phyloP scores from a whole-genome alignment of 129 eudicot species.

The Lactuca saligna region DNA sequence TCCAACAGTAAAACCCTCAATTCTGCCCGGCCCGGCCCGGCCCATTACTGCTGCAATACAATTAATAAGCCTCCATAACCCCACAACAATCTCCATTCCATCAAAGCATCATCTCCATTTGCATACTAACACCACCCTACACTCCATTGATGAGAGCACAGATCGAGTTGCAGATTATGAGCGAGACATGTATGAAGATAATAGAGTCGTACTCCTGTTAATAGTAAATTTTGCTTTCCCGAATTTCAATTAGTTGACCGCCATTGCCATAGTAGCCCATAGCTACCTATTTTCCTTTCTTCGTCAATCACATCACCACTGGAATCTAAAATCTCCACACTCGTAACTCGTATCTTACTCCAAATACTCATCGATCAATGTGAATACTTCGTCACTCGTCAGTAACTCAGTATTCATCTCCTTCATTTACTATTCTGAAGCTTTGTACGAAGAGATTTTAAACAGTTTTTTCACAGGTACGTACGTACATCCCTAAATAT shows the following conservation, averaged over 20 bases:
- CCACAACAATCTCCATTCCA: neutral
- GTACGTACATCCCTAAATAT: conserved; percentile 16
- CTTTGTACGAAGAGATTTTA: conserved; percentile 6
- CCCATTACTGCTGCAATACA: neutral
- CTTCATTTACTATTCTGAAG: conserved; percentile 6
- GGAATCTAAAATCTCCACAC: conserved; percentile 16
- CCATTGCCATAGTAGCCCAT: conserved; percentile 11
- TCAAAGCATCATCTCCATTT: neutral
- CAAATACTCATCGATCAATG: conserved; percentile 11
- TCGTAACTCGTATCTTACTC: conserved; percentile 9
- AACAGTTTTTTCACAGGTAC: conserved; percentile 18
- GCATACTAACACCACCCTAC: conserved; percentile 1
- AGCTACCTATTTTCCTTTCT: neutral
- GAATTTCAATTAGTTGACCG: conserved; percentile 17
- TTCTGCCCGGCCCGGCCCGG: neutral
- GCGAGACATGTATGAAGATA: conserved; percentile 6
- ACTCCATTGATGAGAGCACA: conserved; percentile 18
- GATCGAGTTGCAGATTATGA: conserved; percentile 14
- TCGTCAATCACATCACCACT: conserved; percentile 33
- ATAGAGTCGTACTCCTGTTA: conserved; percentile 21
- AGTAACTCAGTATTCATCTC: neutral
- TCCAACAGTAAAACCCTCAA: too few species aligned
- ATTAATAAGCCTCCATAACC: conserved; percentile 6
- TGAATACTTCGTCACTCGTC: conserved; percentile 19
- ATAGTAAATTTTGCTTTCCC: conserved; percentile 32